phyloP scores from a whole-genome alignment of 192 early-diverging fungal genomes.

The Coemansia umbellata region DNA sequence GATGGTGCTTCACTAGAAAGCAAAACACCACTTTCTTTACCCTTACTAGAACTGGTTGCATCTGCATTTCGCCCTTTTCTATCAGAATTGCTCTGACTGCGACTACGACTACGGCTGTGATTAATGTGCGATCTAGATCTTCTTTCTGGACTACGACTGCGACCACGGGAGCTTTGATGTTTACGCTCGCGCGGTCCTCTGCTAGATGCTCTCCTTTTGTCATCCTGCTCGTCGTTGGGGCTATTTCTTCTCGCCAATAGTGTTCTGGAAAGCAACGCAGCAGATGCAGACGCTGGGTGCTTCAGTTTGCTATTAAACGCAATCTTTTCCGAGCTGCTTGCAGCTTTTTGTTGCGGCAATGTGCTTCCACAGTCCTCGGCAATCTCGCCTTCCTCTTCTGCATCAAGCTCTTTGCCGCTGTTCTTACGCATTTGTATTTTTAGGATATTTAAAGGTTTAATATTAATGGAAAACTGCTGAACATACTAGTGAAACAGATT shows the following conservation, averaged over 20 bases:
- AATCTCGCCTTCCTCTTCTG: slow-evolving; percentile 42
- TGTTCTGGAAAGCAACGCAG: slow-evolving; percentile 1
- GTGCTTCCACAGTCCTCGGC: neutral
- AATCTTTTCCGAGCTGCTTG: neutral
- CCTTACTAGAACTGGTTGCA: slow-evolving; percentile 5
- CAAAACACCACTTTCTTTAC: neutral
- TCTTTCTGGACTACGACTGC: neutral
- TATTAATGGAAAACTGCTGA: too few species aligned
- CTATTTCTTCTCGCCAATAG: neutral
- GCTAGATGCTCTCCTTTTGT: neutral
- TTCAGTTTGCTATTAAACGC: neutral
- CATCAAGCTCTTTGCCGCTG: neutral
- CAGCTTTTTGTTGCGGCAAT: neutral
- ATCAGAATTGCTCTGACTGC: neutral
- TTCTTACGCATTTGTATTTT: neutral
- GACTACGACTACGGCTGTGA: slow-evolving; percentile 12
- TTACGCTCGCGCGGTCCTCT: neutral
- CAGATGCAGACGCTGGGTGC: neutral
- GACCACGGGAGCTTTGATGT: neutral
- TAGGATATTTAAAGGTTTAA: too few species aligned
- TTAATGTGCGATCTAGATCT: neutral
- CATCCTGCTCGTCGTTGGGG: neutral
- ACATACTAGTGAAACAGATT: too few species aligned
- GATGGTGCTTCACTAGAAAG: neutral
- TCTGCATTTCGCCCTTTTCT: neutral